Conservation (phyloP, 139 green algal species). For the Picochlorum sp. region DNA sequence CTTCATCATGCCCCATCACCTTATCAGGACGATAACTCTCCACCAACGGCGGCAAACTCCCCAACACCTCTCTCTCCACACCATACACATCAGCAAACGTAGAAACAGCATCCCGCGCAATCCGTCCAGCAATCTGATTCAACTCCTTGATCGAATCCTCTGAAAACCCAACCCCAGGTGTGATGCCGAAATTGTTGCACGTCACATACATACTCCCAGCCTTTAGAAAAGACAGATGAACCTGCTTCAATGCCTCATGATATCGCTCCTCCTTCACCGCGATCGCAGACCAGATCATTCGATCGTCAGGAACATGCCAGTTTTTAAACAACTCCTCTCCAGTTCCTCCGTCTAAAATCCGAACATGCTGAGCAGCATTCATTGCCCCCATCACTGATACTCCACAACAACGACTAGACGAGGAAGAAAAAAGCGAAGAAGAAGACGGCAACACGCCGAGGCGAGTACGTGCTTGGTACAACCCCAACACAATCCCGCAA, state of each 20-base stretch:
- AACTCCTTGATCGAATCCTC: neutral
- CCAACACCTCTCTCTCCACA: neutral
- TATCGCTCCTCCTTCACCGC: neutral
- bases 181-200: slow-evolving; percentile 1
- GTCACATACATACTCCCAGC: neutral
- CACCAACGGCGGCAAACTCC: slow-evolving; percentile 1
- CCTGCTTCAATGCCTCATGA: neutral
- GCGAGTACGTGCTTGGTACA: too few species aligned
- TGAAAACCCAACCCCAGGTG: neutral
- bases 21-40: slow-evolving; percentile 4
- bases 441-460: too few species aligned
- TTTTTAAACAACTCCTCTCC: neutral
- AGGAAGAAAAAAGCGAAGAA: too few species aligned
- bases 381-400: too few species aligned
- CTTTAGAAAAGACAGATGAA: neutral
- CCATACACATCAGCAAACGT: too few species aligned
- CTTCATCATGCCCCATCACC: neutral
- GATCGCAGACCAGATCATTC: neutral
- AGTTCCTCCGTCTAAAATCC: neutral
- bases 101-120: neutral
- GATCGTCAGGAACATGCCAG: neutral
- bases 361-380: neutral
- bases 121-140: neutral
- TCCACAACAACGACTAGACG: too few species aligned
- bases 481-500: too few species aligned